Percentiles rank a stretch among this genome's conserved stretches.
phyloP scores from a whole-genome alignment of 75 land plant genomes.

The Chamaecyparis obtusa region DNA sequence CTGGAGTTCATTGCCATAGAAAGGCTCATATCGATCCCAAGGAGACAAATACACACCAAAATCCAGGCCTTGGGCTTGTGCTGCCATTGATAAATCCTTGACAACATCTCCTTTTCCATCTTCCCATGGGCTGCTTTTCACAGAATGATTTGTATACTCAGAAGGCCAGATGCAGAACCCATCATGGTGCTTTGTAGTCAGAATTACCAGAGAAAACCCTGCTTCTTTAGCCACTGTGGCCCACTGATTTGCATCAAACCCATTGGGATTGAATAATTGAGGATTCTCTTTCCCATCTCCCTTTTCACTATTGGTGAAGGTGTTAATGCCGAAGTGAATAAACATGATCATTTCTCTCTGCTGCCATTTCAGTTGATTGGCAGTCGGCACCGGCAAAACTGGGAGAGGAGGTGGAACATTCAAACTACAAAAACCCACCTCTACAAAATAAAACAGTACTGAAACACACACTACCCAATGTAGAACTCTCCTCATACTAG shows the following conservation, averaged over 20 bases:
- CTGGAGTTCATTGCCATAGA: conserved; percentile 59
- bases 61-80: conserved; percentile 57
- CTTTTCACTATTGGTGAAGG: conserved; percentile 88
- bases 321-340: conserved; percentile 92
- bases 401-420: conserved; percentile 70
- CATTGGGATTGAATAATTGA: conserved; percentile 57
- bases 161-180: conserved; percentile 99
- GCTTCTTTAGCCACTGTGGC: conserved; percentile 49
- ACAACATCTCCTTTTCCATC: conserved; percentile 84
- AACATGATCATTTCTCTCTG: conserved; percentile 78
- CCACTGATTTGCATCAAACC: conserved; percentile 79
- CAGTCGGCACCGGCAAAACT: conserved; percentile 64
- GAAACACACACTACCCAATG: background rate
- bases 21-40: conserved; percentile 90
- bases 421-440: background rate
- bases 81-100: conserved; percentile 59
- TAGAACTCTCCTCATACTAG: background rate
- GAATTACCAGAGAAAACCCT: conserved; percentile 66
- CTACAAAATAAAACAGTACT: background rate
- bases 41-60: conserved; percentile 89
- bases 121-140: conserved; percentile 59
- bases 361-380: conserved; percentile 78
- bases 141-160: conserved; percentile 75
- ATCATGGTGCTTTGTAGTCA: conserved; percentile 94
- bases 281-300: conserved; percentile 82